Evolutionary conservation across 208 protist species (phyloP), one percentile per base, ranked within the genome.

Genomic region (Paratrypanosoma confusum): DNA sequence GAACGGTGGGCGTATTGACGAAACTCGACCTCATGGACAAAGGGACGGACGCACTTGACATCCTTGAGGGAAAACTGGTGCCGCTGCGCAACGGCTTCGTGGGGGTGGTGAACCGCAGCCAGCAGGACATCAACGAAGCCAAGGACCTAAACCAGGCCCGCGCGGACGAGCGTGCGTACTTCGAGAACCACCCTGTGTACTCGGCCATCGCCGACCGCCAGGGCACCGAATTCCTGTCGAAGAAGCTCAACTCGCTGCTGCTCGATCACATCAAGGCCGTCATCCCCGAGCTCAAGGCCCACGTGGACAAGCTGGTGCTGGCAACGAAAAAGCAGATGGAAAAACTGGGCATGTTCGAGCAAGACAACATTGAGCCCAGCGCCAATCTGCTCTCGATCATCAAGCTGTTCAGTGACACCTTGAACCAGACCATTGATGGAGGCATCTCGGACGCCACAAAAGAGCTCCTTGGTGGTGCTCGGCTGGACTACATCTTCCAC

Each of bases 1-100:
- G 98, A 31, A 99, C 98, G 3, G 70, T 99, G 14, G 98, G 97
- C 36, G 97, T 99, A 7, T 54, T 99, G 3, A 99, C 97, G 5
- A 99, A 99, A 64, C 41, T 99, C 0, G 97, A 99, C 60, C 60
- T 99, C 10, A 99, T 99, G 97, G 91, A 97, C 50, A 57, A 72
- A 35, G 97, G 98, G 20, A 99, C 97, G 11, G 94, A 99, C 67
- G 95, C 91, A 27, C 54, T 92, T 18, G 96, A 99, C 37, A 72
- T 99, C 10, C 76, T 99, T 17, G 50, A 59, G 2, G 96, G 96
- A 22, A 78, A 86, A 27, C 63, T 97, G 14, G 55, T 98, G 29
- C 83, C 85, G 6, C 78, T 99, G 3, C 74, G 81, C 41, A 78
- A 97, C 29, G 97, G 97, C 33, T 99, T 97, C 53, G 84, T 99